Conservation (phyloP, 2,329 filamentous ascomycete species). For the Lecanoromycetidae sp. region DNA sequence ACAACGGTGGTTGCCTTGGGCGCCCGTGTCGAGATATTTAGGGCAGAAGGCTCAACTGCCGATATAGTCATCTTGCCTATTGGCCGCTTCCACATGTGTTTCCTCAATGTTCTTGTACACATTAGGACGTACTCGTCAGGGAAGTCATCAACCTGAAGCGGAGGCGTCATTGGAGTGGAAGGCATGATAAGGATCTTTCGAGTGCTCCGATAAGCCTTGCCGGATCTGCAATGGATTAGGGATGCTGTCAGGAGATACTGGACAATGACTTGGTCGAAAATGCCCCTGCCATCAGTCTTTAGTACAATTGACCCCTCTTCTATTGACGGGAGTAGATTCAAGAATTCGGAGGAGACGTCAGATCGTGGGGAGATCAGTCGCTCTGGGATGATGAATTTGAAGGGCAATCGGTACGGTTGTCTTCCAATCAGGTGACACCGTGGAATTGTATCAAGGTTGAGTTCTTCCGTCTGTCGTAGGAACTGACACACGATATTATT, state of each 20-base stretch:
- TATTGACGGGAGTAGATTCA: not conserved
- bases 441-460: not conserved
- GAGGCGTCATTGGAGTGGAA: not conserved
- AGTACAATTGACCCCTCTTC: not conserved
- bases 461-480: not conserved
- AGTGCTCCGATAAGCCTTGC: not conserved
- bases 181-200: not conserved
- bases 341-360: not conserved
- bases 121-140: not conserved
- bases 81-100: not conserved
- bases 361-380: not conserved
- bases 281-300: not conserved
- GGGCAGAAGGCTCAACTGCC: not conserved
- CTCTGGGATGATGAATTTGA: not conserved
- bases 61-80: not conserved
- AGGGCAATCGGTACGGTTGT: not conserved
- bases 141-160: not conserved
- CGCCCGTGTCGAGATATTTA: not conserved
- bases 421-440: not conserved
- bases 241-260: not conserved
- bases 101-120: not conserved
- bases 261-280: not conserved
- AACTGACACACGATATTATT: not conserved
- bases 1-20: not conserved
- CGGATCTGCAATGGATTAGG: not conserved